Conservation (phyloP, 106 monocot species). For the Dendrobium chrysotoxum region DNA sequence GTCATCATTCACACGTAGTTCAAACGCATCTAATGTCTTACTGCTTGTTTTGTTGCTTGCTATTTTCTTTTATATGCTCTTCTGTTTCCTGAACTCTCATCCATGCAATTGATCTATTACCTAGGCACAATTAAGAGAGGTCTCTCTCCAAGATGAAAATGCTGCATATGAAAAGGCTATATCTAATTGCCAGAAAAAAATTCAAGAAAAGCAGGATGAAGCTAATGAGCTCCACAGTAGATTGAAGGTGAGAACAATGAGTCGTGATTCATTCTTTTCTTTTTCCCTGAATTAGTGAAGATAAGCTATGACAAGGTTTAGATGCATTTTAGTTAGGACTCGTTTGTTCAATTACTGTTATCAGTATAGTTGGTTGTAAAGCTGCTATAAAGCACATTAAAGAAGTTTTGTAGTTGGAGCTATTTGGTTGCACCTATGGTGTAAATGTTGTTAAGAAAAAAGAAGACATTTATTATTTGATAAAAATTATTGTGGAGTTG, state of each 20-base stretch:
- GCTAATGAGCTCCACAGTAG: constrained; percentile 44
- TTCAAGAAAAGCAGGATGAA: constrained; percentile 59
- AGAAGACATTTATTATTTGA: not conserved
- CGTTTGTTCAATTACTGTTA: not conserved
- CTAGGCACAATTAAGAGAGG: constrained; percentile 77
- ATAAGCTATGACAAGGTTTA: not conserved
- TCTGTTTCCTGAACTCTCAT: constrained; percentile 2
- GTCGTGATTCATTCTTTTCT: not conserved
- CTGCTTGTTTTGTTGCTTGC: not conserved
- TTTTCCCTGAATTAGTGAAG: constrained; percentile 6
- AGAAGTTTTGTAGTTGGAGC: not conserved
- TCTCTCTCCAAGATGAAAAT: constrained; percentile 75
- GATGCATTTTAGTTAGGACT: not conserved
- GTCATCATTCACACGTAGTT: not conserved
- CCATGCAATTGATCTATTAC: not conserved
- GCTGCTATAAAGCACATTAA: not conserved
- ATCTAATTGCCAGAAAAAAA: constrained; percentile 69
- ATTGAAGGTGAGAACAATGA: constrained; percentile 37
- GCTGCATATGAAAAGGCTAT: constrained; percentile 80
- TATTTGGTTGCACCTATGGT: not conserved
- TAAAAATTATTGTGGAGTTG: not conserved
- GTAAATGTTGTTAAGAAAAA: not conserved
- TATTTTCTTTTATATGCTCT: not conserved
- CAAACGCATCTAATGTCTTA: not conserved
- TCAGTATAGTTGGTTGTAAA: not conserved